phyloP scores from a whole-genome alignment of 2,329 filamentous ascomycete species.

The Cladosporium sp. region DNA sequence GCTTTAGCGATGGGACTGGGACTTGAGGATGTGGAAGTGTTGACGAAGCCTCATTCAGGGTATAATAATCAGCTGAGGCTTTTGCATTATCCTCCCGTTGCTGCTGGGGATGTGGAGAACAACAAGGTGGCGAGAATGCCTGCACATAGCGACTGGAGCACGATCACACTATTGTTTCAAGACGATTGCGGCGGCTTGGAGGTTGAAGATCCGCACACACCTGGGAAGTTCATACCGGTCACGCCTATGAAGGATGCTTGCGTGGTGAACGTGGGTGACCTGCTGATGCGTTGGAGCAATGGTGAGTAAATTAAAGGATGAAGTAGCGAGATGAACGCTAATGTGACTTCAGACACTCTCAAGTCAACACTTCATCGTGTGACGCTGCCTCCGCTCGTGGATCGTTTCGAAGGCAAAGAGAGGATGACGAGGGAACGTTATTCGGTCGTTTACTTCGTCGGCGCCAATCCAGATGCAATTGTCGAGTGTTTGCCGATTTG shows the following conservation, averaged over 20 bases:
- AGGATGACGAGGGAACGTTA: conserved; percentile 33
- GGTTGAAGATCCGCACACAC: conserved; percentile 29
- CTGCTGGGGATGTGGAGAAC: conserved; percentile 26
- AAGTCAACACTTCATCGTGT: conserved; percentile 38
- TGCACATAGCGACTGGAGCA: conserved; percentile 39
- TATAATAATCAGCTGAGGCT: conserved; percentile 26
- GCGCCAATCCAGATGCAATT: conserved; percentile 34
- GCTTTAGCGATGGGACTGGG: conserved; percentile 33
- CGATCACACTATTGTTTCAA: conserved; percentile 40
- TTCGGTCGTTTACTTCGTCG: conserved; percentile 39
- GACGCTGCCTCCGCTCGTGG: conserved; percentile 27
- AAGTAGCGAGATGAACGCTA: not conserved
- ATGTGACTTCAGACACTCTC: conserved; percentile 25
- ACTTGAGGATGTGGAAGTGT: conserved; percentile 21
- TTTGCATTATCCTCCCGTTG: conserved; percentile 37
- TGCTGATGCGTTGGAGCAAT: conserved; percentile 37
- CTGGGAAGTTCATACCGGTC: conserved; percentile 28
- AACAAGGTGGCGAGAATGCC: conserved; percentile 34
- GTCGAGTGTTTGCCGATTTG: conserved; percentile 36
- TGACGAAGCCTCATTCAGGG: conserved; percentile 20
- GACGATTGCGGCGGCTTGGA: conserved; percentile 39
- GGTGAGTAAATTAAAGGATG: conserved; percentile 8
- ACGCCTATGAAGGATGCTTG: conserved; percentile 30
- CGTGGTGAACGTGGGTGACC: conserved; percentile 38
- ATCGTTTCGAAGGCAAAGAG: conserved; percentile 20